Base-by-base conservation (phyloP, 2,329 filamentous ascomycete species). In the Diaporthe citriasiana region DNA sequence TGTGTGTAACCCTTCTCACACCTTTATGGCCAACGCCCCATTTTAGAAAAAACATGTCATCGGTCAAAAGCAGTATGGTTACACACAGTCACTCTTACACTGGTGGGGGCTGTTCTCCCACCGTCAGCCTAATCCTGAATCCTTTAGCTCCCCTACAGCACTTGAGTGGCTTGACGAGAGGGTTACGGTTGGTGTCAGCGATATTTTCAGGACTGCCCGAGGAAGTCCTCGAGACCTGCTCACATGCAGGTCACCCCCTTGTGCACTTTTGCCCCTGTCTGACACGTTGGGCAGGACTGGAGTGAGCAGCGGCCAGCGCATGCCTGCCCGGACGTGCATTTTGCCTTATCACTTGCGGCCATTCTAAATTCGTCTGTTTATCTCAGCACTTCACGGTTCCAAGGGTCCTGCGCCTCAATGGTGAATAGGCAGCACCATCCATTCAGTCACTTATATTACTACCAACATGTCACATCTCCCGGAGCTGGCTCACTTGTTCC, bases 111-210 rank as follows among this genome's bases (percentile, higher is more conserved):
- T 5, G 12, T 19, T 15, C 12, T 68, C 19, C 42, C 27, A 15
- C 27, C 5, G 63, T 68, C 63, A 68, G 63, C 63, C n/a, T 53
- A 40, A 68, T 68, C 63, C 63, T 68, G 63, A 68, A 68, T 68
- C 63, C 63, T 68, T 68, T 68, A 7, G 63, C 15, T 4, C 15
- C n/a, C 63, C 45, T 40, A 53, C 33, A 38, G n/a, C n/a, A n/a
- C n/a, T n/a, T n/a, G n/a, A n/a, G 63, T 68, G 63, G 47, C 63
- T 68, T 51, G 22, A 68, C 15, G 9, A 27, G 47, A 53, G 63
- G 45, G 27, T 47, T 35, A 25, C 35, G 30, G 22, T 66, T 66
- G 63, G 45, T 27, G 63, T 66, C 63, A 33, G 63, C 63, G 42
- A n/a, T 19, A 38, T 66, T 38, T 25, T 27, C 30, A 68, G 45